Base-by-base conservation (phyloP, 495 filamentous ascomycete genomes). In the Penicillium egyptiacum region DNA sequence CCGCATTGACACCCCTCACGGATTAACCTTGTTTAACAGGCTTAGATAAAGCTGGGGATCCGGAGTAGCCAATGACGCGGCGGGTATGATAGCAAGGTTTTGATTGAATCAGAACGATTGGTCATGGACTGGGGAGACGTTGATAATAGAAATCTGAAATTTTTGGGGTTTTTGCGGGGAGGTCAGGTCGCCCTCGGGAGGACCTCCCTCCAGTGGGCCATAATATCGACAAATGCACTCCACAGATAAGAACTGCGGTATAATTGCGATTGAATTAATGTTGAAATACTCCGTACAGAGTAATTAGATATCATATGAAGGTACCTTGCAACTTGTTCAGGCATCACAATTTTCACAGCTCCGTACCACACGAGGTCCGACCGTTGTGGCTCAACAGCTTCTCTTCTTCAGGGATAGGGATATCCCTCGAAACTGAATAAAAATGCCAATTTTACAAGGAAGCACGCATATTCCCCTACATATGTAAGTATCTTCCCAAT, bases 41-140 rank as follows among this genome's bases (percentile, higher is more conserved):
- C 23, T 41, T 19, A 65, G 62, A 69, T 69, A 69, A 67, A 69
- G 58, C 56, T 67, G 58, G 58, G 54, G 60, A 54, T 25, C n/a
- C 23, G 20, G 33, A 5, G 28, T 28, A 46, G 9, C 63, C 65
- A 68, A 68, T 68, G 37, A 57, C 5, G 20, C 26, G 28, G 26
- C 4, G 33, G n/a, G 7, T 1, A 26, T 6, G 42, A 20, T 17
- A 35, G n/a, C 35, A 26, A 22, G 30, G 40, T 48, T 45, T 11
- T 52, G 57, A 46, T 31, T 39, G 50, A 31, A 47, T 40, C 11
- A 26, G 17, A 19, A 28, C 10, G 16, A 64, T 69, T 67, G 64
- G 66, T 64, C 63, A 64, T 55, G 56, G 16, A 25, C 19, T 42
- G 25, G n/a, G 28, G 17, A 30, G 44, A 19, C 17, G 55, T 66